phyloP scores from a whole-genome alignment of 2,329 filamentous ascomycete species.

The Colletotrichum sp. region DNA sequence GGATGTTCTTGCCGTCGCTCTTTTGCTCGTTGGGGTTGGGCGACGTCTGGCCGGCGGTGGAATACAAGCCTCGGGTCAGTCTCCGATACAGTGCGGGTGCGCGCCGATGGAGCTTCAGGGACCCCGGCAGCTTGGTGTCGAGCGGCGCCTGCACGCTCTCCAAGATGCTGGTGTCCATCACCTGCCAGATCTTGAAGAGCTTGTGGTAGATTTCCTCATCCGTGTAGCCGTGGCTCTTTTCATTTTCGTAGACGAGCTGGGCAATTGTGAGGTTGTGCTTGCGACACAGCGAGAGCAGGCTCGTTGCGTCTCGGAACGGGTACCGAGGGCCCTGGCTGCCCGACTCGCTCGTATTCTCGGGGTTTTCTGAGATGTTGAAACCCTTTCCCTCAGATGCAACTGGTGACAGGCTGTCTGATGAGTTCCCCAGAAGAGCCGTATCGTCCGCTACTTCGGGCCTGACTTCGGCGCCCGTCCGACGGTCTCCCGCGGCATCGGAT shows the following conservation, averaged over 20 bases:
- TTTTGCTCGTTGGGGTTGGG: slow-evolving; percentile 4
- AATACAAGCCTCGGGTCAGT: slow-evolving; percentile 51
- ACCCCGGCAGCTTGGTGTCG: slow-evolving; percentile 47
- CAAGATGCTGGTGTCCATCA: slow-evolving; percentile 56
- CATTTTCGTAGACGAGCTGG: slow-evolving; percentile 56
- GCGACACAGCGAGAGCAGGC: slow-evolving; percentile 49
- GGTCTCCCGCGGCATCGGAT: slow-evolving; percentile 49
- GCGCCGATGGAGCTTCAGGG: slow-evolving; percentile 50
- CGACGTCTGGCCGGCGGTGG: slow-evolving; percentile 31
- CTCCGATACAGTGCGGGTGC: slow-evolving; percentile 50
- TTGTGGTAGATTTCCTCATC: slow-evolving; percentile 54
- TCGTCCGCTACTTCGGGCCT: slow-evolving; percentile 29
- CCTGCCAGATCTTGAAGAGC: slow-evolving; percentile 53
- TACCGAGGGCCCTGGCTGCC: slow-evolving; percentile 39
- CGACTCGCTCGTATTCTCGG: slow-evolving; percentile 19
- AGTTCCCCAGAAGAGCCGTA: background rate
- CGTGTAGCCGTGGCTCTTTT: slow-evolving; percentile 54
- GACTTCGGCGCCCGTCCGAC: slow-evolving; percentile 47
- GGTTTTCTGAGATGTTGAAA: background rate
- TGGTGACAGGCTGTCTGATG: background rate
- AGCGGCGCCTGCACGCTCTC: slow-evolving; percentile 51
- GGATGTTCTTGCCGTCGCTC: background rate
- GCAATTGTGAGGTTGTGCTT: slow-evolving; percentile 57
- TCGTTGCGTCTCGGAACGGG: slow-evolving; percentile 51
- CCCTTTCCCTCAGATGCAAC: background rate